Conservation (phyloP, 2,329 filamentous ascomycete species). For the Gliomastix tumulicola region DNA sequence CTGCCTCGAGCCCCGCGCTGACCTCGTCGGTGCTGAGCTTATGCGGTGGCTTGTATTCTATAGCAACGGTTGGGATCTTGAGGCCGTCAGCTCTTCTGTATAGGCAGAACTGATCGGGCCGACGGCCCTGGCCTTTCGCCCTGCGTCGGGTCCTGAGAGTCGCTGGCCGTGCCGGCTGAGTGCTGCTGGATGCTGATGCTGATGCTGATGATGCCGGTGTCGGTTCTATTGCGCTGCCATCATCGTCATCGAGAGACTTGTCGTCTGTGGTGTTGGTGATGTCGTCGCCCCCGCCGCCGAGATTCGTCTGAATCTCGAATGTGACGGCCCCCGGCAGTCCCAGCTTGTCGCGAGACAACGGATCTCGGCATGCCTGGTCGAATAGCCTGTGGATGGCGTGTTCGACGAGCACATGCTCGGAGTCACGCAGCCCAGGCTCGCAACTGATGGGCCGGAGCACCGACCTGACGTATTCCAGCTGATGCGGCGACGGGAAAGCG, state of each 20-base stretch:
- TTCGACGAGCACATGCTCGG: constrained; percentile 24
- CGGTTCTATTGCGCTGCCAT: no score
- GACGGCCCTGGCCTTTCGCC: background rate
- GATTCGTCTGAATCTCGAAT: constrained; percentile 28
- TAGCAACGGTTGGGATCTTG: constrained; percentile 17
- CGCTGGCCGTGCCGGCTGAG: background rate
- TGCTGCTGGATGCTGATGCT: no score
- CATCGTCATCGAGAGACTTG: constrained; percentile 11
- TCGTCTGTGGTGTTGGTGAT: constrained; percentile 14
- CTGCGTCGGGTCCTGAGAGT: background rate
- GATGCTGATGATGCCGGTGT: no score
- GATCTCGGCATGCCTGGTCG: constrained; percentile 15
- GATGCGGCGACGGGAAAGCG: constrained; percentile 20
- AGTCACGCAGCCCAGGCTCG: constrained; percentile 23
- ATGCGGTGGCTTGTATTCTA: constrained; percentile 30
- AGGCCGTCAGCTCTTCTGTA: constrained; percentile 1
- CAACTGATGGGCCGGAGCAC: constrained; percentile 22
- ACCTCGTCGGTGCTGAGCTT: constrained; percentile 24
- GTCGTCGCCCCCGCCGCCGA: constrained; percentile 12
- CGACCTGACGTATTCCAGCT: constrained; percentile 23
- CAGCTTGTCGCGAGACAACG: constrained; percentile 16
- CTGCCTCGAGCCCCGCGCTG: constrained; percentile 18
- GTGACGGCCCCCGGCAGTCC: constrained; percentile 22
- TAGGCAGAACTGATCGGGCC: constrained; percentile 3
- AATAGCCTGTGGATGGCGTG: constrained; percentile 24